Percentiles rank a stretch among this genome's conserved stretches.
These are phyloP conservation scores for Dothidotthia symphoricarpi DNA, from an alignment of 2,329 filamentous ascomycete genomes.

Conservation along the genomic window DNA sequence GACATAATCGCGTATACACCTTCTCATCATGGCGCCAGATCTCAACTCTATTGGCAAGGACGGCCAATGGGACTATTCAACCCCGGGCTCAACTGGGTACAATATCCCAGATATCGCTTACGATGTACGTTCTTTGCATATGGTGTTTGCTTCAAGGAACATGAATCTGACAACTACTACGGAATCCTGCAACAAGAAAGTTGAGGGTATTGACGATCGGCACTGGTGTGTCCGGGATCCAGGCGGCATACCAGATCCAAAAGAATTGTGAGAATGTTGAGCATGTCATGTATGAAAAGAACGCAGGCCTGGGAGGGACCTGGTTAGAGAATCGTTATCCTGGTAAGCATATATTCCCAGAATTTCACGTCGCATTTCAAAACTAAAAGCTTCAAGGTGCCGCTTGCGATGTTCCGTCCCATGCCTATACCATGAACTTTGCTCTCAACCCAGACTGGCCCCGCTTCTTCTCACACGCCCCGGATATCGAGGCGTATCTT, in stretches of 20 bases:
- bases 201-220: constrained; percentile 51
- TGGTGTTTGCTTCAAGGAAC: too few species aligned
- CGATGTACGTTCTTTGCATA: constrained; percentile 20
- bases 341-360: constrained; percentile 8
- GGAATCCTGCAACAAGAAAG: constrained; percentile 29
- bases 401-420: constrained; percentile 49
- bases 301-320: constrained; percentile 46
- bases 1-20: too few species aligned
- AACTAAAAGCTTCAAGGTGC: constrained; percentile 26
- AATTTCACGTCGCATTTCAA: not conserved
- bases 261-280: constrained; percentile 46
- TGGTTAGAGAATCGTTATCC: constrained; percentile 49
- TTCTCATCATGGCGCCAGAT: constrained; percentile 44
- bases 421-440: constrained; percentile 48
- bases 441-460: constrained; percentile 51
- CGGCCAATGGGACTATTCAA: constrained; percentile 45
- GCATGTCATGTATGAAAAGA: constrained; percentile 51
- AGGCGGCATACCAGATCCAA: constrained; percentile 52
- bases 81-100: constrained; percentile 46
- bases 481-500: constrained; percentile 52
- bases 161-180: not conserved
- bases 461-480: constrained; percentile 47
- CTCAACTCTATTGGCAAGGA: constrained; percentile 40
- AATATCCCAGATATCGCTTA: constrained; percentile 42
- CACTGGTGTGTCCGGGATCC: constrained; percentile 49